Evolutionary conservation across 176 grass and related monocot genomes (phyloP), one percentile per base, ranked within the genome.

Genomic region (Oryza rufipogon): DNA sequence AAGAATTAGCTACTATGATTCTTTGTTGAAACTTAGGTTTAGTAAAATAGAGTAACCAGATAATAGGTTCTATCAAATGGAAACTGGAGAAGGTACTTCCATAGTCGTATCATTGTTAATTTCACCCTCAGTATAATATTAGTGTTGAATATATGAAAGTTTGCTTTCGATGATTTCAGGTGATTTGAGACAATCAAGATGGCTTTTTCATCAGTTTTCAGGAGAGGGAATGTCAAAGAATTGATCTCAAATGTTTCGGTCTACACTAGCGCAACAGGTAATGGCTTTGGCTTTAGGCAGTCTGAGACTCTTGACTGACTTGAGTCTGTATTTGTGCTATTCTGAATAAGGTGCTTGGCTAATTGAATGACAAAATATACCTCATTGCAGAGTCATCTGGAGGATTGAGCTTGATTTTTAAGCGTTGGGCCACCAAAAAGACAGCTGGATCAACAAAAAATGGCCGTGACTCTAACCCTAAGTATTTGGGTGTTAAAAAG

Each of bases 351-450:
- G 12, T 75, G 23, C 25, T 52, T 79, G 36, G 77, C 33, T 67
- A 23, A 72, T 33, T 30, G 39, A 63, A 63, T 20, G 4, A 10
- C 58, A 6, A 51, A 51, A 64, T 78, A 11, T 41, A 34, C 51
- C 72, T 87, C 12, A 49, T 86, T 84, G 49, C 80, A 92, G 92
- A 97, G 68, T 86, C 75, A 34, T 92, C 88, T 86, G 95, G 90
- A 58, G 92, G 84, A 47, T 73, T 94, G 69, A 81, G 71, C 80
- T 80, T 97, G 81, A 28, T 97, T 19, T 91, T 94, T 48, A 92
- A 83, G 82, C 88, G 92, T 45, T 97, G 95, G 95, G 92, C 95
- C 75, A 92, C 95, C 13, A 97, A 97, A 78, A 97, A 94, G 84
- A 70, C 75, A 58, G 92, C 88, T 30, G 92, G 90, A 45, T 97